Conservation (phyloP, 2,329 filamentous ascomycete genomes). For the Neurospora sp. region DNA sequence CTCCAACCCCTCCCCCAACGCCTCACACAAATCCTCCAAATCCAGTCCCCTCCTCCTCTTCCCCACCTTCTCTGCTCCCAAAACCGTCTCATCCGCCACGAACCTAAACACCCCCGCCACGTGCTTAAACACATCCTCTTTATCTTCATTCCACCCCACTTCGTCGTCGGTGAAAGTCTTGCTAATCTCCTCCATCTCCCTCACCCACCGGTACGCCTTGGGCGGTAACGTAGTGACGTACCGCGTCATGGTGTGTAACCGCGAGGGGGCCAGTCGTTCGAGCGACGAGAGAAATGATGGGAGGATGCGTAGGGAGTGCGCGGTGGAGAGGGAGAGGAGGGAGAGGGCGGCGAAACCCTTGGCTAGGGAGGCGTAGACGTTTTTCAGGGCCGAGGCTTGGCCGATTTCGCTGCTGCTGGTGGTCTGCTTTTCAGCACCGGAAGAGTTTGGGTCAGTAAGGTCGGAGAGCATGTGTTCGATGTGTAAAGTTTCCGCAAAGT, state of each 20-base stretch:
- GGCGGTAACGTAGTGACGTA: slow-evolving; percentile 51
- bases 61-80: slow-evolving; percentile 49
- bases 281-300: slow-evolving; percentile 48
- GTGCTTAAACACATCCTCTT: slow-evolving; percentile 41
- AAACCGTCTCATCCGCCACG: slow-evolving; percentile 50
- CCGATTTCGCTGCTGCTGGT: slow-evolving; percentile 28
- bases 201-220: slow-evolving; percentile 70
- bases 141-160: slow-evolving; percentile 43
- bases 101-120: slow-evolving; percentile 51
- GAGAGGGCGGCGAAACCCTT: slow-evolving; percentile 61
- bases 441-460: neutral
- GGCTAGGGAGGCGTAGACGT: slow-evolving; percentile 51
- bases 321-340: slow-evolving; percentile 62
- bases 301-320: slow-evolving; percentile 51
- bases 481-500: slow-evolving; percentile 34
- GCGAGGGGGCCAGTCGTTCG: slow-evolving; percentile 34
- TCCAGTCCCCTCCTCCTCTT: slow-evolving; percentile 45
- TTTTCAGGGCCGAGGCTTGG: slow-evolving; percentile 50
- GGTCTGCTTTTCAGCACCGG: neutral
- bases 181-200: slow-evolving; percentile 69
- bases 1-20: slow-evolving; percentile 36
- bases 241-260: slow-evolving; percentile 5
- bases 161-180: slow-evolving; percentile 46
- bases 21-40: slow-evolving; percentile 45
- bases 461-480: slow-evolving; percentile 35